Percentiles rank a stretch among this genome's conserved stretches.
phyloP scores from a whole-genome alignment of 1,284 basidiomycete species.

The Farysia itapuensis region DNA sequence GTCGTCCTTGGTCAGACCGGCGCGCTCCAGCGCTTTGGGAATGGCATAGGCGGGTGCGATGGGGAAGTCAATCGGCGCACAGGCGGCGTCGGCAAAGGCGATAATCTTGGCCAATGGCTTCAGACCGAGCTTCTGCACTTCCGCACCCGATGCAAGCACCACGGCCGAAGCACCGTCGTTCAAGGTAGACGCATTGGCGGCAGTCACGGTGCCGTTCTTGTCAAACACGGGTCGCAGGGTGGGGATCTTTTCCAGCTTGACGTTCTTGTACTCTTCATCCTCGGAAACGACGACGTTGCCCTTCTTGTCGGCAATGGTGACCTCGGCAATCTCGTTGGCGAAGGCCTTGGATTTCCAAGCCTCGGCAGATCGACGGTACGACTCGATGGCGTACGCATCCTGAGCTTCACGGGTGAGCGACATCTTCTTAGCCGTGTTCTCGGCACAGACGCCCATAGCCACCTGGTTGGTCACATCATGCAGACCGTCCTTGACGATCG shows the following conservation, averaged over 20 bases:
- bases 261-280: slow-evolving; percentile 89
- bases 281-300: slow-evolving; percentile 80
- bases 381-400: slow-evolving; percentile 78
- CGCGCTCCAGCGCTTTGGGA: slow-evolving; percentile 82
- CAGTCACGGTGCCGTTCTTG: slow-evolving; percentile 62
- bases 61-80: slow-evolving; percentile 96
- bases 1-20: slow-evolving; percentile 79
- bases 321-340: slow-evolving; percentile 83
- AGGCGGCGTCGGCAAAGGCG: slow-evolving; percentile 90
- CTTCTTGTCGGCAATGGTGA: slow-evolving; percentile 77
- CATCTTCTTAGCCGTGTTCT: slow-evolving; percentile 61
- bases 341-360: slow-evolving; percentile 87
- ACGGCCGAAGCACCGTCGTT: slow-evolving; percentile 63
- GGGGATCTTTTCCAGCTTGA: slow-evolving; percentile 62
- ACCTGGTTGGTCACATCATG: slow-evolving; percentile 47
- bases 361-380: slow-evolving; percentile 85
- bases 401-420: slow-evolving; percentile 61
- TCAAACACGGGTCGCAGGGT: slow-evolving; percentile 61
- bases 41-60: slow-evolving; percentile 88
- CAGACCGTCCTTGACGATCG: slow-evolving; percentile 88
- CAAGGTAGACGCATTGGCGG: slow-evolving; percentile 62
- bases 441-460: slow-evolving; percentile 59
- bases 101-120: slow-evolving; percentile 62
- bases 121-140: slow-evolving; percentile 56
- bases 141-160: slow-evolving; percentile 58